Conservation (phyloP, 2,329 filamentous ascomycete genomes). For the Fusarium anthophilum region DNA sequence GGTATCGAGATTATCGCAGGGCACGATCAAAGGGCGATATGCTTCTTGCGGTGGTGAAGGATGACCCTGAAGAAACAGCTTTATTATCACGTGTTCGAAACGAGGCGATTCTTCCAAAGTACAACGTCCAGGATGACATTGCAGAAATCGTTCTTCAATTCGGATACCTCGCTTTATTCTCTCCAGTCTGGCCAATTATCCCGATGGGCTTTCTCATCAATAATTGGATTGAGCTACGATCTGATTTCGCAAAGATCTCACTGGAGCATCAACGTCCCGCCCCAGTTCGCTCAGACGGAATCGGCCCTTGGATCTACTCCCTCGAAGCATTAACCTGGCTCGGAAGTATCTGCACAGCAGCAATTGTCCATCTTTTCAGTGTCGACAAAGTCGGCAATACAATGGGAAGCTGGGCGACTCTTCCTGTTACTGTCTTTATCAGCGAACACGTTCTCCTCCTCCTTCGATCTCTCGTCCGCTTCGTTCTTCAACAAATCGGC, state of each 20-base stretch:
- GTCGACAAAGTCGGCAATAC: slow-evolving; percentile 62
- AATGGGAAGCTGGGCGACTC: slow-evolving; percentile 63
- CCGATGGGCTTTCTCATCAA: slow-evolving; percentile 78
- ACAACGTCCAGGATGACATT: slow-evolving; percentile 78
- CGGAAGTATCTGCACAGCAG: slow-evolving; percentile 76
- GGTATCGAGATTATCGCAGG: slow-evolving; percentile 54
- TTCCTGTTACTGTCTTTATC: slow-evolving; percentile 76
- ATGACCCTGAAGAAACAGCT: slow-evolving; percentile 69
- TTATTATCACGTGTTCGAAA: slow-evolving; percentile 72
- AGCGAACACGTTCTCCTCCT: slow-evolving; percentile 77
- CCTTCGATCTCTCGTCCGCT: slow-evolving; percentile 57
- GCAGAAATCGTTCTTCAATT: slow-evolving; percentile 79
- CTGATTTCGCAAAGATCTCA: slow-evolving; percentile 81
- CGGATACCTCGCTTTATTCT: slow-evolving; percentile 78
- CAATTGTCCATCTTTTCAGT: slow-evolving; percentile 78
- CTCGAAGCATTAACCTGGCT: slow-evolving; percentile 76
- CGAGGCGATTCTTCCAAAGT: slow-evolving; percentile 73
- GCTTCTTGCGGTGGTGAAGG: slow-evolving; percentile 59
- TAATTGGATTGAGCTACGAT: slow-evolving; percentile 80
- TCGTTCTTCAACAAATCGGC: slow-evolving; percentile 50
- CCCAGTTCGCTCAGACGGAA: slow-evolving; percentile 75
- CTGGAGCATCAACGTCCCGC: slow-evolving; percentile 76
- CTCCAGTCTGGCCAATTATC: slow-evolving; percentile 79
- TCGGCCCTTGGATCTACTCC: slow-evolving; percentile 77
- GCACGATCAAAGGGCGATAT: slow-evolving; percentile 51